phyloP scores from a whole-genome alignment of 352 stramenopile genomes.

The Globisporangium cylindrosporum region DNA sequence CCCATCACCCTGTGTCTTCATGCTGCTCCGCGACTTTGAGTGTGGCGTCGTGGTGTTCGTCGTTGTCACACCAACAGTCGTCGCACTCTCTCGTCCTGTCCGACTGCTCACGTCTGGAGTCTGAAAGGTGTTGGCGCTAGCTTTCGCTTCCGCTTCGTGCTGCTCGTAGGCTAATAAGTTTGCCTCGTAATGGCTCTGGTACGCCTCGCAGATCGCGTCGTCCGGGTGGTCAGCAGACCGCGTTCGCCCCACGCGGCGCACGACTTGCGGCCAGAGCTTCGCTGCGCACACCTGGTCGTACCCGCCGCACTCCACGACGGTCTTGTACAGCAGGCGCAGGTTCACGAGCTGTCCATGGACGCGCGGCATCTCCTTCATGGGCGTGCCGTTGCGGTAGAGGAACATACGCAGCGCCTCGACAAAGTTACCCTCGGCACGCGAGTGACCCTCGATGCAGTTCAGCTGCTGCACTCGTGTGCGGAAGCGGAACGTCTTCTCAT shows the following conservation, averaged over 20 bases:
- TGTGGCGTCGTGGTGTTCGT: constrained; percentile 36
- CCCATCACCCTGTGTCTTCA: constrained; percentile 30
- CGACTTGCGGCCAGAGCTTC: constrained; percentile 50
- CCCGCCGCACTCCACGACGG: constrained; percentile 47
- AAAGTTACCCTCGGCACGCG: constrained; percentile 76
- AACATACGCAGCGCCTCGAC: constrained; percentile 80
- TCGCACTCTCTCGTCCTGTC: constrained; percentile 3
- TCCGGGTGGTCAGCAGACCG: constrained; percentile 42
- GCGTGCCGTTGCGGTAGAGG: constrained; percentile 67
- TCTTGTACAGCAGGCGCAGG: constrained; percentile 67
- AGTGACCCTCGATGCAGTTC: constrained; percentile 87
- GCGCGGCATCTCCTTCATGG: constrained; percentile 75
- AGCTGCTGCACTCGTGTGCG: constrained; percentile 95
- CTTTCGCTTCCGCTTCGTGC: constrained; percentile 20
- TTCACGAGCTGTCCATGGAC: constrained; percentile 75
- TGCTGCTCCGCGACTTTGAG: constrained; percentile 48
- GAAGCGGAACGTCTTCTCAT: constrained; percentile 89
- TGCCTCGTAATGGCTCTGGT: constrained; percentile 53
- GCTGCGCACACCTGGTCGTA: constrained; percentile 40
- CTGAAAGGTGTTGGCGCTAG: constrained; percentile 14
- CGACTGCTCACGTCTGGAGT: constrained; percentile 26
- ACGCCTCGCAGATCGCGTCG: constrained; percentile 40
- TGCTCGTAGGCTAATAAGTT: constrained; percentile 56
- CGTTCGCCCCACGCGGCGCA: constrained; percentile 60
- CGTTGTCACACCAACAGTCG: constrained; percentile 3